A percentile compares a stretch with the other conserved stretches of the same genome.
Conservation (phyloP, 2,329 filamentous ascomycete species). For the Periconia macrospinosa region DNA sequence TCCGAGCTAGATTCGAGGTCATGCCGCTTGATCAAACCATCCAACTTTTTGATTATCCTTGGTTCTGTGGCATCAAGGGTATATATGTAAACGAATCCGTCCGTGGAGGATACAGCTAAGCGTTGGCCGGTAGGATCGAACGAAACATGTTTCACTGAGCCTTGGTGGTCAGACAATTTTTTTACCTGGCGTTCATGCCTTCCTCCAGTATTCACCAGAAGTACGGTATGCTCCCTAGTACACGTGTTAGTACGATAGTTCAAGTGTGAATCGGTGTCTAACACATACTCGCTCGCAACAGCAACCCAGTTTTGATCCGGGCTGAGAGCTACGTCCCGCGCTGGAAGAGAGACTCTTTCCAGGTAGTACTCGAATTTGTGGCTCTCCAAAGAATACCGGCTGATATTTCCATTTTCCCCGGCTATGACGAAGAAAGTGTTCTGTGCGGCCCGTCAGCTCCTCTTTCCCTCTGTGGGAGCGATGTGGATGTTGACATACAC, state of each 20-base stretch:
- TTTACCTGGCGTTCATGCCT: conserved; percentile 60
- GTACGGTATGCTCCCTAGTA: conserved; percentile 65
- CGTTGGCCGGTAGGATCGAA: conserved; percentile 81
- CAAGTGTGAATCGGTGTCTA: not conserved
- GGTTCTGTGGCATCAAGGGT: conserved; percentile 77
- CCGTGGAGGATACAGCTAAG: conserved; percentile 80
- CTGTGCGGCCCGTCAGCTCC: conserved; percentile 42
- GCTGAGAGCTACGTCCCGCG: conserved; percentile 83
- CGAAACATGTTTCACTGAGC: conserved; percentile 86
- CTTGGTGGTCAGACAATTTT: conserved; percentile 79
- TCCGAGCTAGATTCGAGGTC: conserved; percentile 76
- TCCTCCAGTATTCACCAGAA: conserved; percentile 79
- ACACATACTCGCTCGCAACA: conserved; percentile 82
- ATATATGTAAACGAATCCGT: conserved; percentile 90
- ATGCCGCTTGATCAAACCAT: conserved; percentile 78
- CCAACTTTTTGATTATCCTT: conserved; percentile 78
- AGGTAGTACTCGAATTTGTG: conserved; percentile 79
- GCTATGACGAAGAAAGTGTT: conserved; percentile 86
- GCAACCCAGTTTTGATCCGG: conserved; percentile 84
- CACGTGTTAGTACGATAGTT: not conserved
- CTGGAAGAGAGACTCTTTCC: conserved; percentile 78
- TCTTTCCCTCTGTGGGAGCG: not conserved
- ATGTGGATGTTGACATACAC: conserved; percentile 47
- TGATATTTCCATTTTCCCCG: conserved; percentile 94
- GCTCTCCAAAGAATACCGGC: conserved; percentile 79